Evolutionary conservation across 2,329 filamentous ascomycete species (phyloP), one percentile per base, ranked within the genome.

Genomic region (Piedraia hortae): DNA sequence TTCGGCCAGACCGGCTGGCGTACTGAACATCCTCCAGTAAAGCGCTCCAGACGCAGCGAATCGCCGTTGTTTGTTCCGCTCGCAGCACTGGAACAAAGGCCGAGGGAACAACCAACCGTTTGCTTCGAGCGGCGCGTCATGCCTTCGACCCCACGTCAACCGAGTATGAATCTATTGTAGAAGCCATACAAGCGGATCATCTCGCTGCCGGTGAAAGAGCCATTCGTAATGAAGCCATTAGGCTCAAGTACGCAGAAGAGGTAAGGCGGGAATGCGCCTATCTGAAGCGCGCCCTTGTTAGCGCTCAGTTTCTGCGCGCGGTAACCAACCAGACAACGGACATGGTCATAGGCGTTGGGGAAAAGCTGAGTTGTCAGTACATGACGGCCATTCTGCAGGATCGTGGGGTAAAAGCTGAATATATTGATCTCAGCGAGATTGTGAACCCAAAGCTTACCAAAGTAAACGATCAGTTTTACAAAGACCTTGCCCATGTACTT

Each of bases 51-150:
- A 52, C 62, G 26, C 67, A 77, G 41, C 68, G 68, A 44, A 66
- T 91, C 31, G 80, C 78, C 25, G 70, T 97, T 26, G 82, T 97
- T 26, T 97, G 85, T 50, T 97, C 85, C 28, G 85, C 85, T 18
- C 60, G 85, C 43, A 91, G 78, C 49, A 85, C 74, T 28, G 80
- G 77, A 30, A 89, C 82, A 43, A 97, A 97, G 52, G 63, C 68
- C 24, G 77, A 88, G 36, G 85, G 85, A 29, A 97, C 85, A 27
- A 97, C 85, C 16, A 93, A 88, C 48, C 64, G 78, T 21, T 45
- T 57, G 18, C 44, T 57, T 12, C 48, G 51, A 27, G 43, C 46
- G 25, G 52, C 53, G 16, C 41, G 49, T 22, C 10, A 22, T 17
- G 49, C 51, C 31, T 51, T 51, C 20, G 26, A 34, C 15, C 33